Percentiles rank a stretch among this genome's conserved stretches.
These are phyloP conservation scores for Abrus pulchellus DNA, from an alignment of 306 rosid genomes.

Conservation along the genomic window DNA sequence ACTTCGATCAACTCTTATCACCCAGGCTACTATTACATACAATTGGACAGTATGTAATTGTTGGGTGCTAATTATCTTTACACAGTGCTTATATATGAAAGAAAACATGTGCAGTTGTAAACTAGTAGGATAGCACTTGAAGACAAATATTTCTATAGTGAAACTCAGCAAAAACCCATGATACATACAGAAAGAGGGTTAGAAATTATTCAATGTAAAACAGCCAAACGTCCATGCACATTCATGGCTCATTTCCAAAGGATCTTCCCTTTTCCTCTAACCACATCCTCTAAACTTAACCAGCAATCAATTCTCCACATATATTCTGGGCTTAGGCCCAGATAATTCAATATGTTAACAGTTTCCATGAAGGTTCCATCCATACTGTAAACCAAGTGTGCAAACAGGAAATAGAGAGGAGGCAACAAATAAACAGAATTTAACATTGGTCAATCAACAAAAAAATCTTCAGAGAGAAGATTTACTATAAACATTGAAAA, in stretches of 20 bases:
- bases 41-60: conserved; percentile 17
- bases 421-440: not conserved
- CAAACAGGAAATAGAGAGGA: not conserved
- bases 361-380: not conserved
- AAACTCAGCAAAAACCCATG: conserved; percentile 7
- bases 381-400: not conserved
- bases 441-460: not conserved
- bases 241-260: not conserved
- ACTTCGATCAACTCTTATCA: not conserved
- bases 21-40: not conserved
- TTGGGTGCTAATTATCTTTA: not conserved
- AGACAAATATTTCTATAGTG: not conserved
- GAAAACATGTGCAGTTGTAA: not conserved
- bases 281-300: not conserved
- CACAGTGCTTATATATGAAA: not conserved
- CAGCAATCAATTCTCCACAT: not conserved
- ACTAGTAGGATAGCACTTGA: not conserved
- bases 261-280: not conserved
- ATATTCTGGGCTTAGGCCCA: not conserved
- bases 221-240: not conserved
- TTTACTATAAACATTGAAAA: not conserved
- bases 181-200: not conserved
- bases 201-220: conserved; percentile 14
- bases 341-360: not conserved
- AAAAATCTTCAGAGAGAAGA: not conserved